phyloP scores from a whole-genome alignment of 208 protist genomes.

The Strigomonas galati region DNA sequence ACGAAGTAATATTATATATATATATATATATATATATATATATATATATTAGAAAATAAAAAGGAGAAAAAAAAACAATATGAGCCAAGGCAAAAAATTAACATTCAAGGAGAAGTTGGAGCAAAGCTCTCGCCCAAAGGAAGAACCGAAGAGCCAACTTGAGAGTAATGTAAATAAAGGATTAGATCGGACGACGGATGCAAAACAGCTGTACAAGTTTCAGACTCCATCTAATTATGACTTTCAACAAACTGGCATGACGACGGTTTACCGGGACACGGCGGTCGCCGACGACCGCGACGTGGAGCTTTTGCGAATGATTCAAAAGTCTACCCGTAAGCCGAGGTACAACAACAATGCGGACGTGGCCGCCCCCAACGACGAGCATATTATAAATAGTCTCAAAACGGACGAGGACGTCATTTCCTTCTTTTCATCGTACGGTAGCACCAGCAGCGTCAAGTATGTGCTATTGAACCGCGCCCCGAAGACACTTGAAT shows the following conservation, averaged over 20 bases:
- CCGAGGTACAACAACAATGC: conserved; percentile 41
- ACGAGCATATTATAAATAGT: conserved; percentile 63
- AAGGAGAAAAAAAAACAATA: too few relatives aligned
- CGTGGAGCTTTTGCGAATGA: conserved; percentile 75
- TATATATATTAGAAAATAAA: too few relatives aligned
- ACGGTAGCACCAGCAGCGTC: conserved; percentile 79
- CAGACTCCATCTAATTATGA: conserved; percentile 64
- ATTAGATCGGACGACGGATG: conserved; percentile 47
- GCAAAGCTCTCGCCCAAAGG: conserved; percentile 44
- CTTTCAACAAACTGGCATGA: conserved; percentile 28
- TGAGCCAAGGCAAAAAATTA: conserved; percentile 9
- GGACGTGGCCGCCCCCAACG: conserved; percentile 77
- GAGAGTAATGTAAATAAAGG: conserved; percentile 75
- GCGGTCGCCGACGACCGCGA: conserved; percentile 52
- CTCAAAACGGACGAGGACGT: conserved; percentile 91
- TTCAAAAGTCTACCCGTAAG: conserved; percentile 72
- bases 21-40: too few relatives aligned
- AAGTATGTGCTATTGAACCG: conserved; percentile 94
- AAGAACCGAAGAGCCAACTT: conserved; percentile 38
- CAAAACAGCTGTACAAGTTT: conserved; percentile 75
- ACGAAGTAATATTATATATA: too few relatives aligned
- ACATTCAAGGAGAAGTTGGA: conserved; percentile 47
- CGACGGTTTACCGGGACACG: conserved; percentile 14
- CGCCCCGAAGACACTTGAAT: conserved; percentile 66
- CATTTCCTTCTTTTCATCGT: conserved; percentile 91